Evolutionary conservation across 2,329 filamentous ascomycete species (phyloP), one percentile per base, ranked within the genome.

Genomic region (Pseudopithomyces chartarum): DNA sequence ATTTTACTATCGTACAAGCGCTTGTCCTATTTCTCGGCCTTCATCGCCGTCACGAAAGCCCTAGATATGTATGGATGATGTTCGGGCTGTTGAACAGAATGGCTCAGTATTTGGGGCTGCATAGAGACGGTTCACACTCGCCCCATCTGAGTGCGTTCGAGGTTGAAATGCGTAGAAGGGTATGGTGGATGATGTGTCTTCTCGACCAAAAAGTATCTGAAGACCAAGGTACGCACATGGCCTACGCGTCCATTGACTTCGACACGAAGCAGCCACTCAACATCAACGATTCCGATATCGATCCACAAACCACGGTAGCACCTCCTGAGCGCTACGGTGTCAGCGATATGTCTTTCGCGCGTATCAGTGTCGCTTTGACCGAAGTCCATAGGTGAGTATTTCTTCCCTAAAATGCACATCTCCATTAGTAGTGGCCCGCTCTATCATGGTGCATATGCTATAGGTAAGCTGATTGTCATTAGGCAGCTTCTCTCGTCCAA

Each of bases 71-170:
- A 36, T 65, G 61, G 60, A 62, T 62, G 61, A 59, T 65, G 51
- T 57, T 57, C 12, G 62, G 62, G 12, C 45, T 68, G 8, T 44
- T 65, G n/a, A 82, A 86, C 17, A 77, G 83, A 6, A 83, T 86
- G 66, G 82, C 78, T 13, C 81, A 84, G 32, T 79, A 81, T 10
- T 74, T 86, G 22, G 83, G 84, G 0, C 74, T 86, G 33, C 84
- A 87, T 54, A 78, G 83, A n/a, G 83, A 83, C 13, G 71, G 66
- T 8, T 76, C 81, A 15, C 57, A 62, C 20, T 64, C 63, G 26
- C 42, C 52, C 12, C 48, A 62, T n/a, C 49, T 63, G 8, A 54
- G 53, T 12, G 58, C 58, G 1, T 65, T 52, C 40, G 74, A 77
- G 19, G 66, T 70, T 17, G 73, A 78, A 47, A 76, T 77, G 67